A percentile compares a stretch with the other conserved stretches of the same genome.
phyloP scores from a whole-genome alignment of 306 rosid species.

The Malus domestica region DNA sequence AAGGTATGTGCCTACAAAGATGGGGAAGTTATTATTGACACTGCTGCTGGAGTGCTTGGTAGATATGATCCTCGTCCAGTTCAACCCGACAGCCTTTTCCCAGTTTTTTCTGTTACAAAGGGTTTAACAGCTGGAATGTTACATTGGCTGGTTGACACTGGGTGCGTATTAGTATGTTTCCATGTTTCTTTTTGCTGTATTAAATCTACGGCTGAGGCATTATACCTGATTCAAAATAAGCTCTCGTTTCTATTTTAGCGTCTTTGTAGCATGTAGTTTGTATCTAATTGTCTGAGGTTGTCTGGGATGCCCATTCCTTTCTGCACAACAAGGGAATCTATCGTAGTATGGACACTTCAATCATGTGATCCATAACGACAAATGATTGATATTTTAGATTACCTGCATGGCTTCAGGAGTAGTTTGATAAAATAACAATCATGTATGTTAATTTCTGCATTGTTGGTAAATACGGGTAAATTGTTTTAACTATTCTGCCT shows the following conservation, averaged over 20 bases:
- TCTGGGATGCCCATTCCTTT: not conserved
- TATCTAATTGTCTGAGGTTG: not conserved
- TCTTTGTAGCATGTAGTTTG: not conserved
- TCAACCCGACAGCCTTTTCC: slow-evolving; percentile 86
- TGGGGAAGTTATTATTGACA: slow-evolving; percentile 89
- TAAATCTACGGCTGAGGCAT: not conserved
- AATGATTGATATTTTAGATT: not conserved
- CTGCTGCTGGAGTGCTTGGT: slow-evolving; percentile 98
- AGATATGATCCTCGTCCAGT: slow-evolving; percentile 99
- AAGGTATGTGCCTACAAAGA: slow-evolving; percentile 99
- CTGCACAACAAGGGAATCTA: not conserved
- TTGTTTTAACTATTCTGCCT: not conserved
- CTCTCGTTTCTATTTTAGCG: not conserved
- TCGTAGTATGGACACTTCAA: too few species aligned
- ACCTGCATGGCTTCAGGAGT: not conserved
- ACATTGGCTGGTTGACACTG: slow-evolving; percentile 94
- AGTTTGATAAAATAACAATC: not conserved
- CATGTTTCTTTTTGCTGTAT: not conserved
- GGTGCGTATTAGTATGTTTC: slow-evolving; percentile 39
- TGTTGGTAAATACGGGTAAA: not conserved
- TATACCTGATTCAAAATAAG: not conserved
- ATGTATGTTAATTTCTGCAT: not conserved
- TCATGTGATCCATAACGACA: not conserved
- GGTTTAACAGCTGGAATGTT: slow-evolving; percentile 91
- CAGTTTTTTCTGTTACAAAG: slow-evolving; percentile 90